Evolutionary conservation across 1,139 yeast genomes (phyloP), one percentile per base, ranked within the genome.

Genomic region (Geotrichum macrosporum): DNA sequence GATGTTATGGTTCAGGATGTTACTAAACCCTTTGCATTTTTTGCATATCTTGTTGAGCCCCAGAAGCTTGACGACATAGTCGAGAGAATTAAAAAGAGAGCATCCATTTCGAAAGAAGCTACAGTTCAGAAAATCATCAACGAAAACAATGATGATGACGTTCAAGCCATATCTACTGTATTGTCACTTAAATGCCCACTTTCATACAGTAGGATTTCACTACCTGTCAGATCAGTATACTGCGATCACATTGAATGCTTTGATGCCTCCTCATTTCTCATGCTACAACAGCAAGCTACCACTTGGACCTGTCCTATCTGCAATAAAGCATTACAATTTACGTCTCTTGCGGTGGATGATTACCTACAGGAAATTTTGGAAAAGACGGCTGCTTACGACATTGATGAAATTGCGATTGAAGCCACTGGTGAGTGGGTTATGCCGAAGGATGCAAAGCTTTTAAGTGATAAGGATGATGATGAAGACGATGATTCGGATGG

Each of bases 271-370:
- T 59, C 70, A 0, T 71, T 61, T 50, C 47, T 72, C 26, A 61
- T 58, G 56, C 55, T 71, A 41, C 74, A 71, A 53, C 57, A 62
- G 47, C 73, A 69, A 50, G 72, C 70, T 0, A 66, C 71, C 10
- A 65, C 72, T 0, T 71, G 76, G 75, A 53, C 54, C 15, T 71
- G 75, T 48, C 71, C 74, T 0, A 55, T 70, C 1, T 71, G 75
- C 53, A 62, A 65, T 52, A 58, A 57, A 16, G 44, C 47, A 15
- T 57, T 67, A 18, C 53, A 54, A 4, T 62, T 55, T 44, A 60
- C 57, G 3, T 61, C 64, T 16, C 50, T 71, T 6, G 64, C 64
- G 0, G 63, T 71, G 2, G 73, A 70, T 47, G 71, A 66, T 37
- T 70, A 62, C 48, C 48, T 56, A 29, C 21, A 18, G 3, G 52